These are phyloP conservation scores for Leccinum disarticulatum DNA, from an alignment of 768 basidiomycete genomes.

Conservation along the genomic window DNA sequence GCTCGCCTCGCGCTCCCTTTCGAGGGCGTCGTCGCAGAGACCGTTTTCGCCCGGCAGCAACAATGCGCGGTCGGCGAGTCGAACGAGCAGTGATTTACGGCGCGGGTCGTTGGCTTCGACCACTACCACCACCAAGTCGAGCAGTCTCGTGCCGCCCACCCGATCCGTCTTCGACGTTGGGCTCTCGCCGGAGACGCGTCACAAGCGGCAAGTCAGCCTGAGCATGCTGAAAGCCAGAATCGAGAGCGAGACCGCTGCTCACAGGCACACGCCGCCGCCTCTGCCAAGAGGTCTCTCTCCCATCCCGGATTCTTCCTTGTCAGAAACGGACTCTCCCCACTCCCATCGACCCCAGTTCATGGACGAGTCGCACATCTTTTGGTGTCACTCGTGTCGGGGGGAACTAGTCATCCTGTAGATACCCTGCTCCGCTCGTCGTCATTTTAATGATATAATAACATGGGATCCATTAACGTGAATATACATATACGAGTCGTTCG, in stretches of 20 bases:
- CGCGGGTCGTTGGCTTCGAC: constrained; percentile 36
- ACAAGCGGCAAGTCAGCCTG: constrained; percentile 81
- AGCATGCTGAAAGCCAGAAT: constrained; percentile 91
- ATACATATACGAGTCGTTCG: constrained; percentile 13
- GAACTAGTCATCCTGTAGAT: constrained; percentile 70
- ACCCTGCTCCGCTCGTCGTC: not conserved
- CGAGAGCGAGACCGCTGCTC: constrained; percentile 65
- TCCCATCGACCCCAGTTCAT: constrained; percentile 66
- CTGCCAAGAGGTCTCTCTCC: constrained; percentile 51
- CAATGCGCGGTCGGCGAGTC: constrained; percentile 43
- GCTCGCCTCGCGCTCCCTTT: constrained; percentile 46
- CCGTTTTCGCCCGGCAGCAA: constrained; percentile 43
- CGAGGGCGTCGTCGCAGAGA: constrained; percentile 41
- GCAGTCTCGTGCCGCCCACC: constrained; percentile 38
- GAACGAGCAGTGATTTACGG: constrained; percentile 39
- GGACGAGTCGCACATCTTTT: constrained; percentile 88
- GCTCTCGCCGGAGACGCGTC: constrained; percentile 71
- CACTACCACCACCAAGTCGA: constrained; percentile 16
- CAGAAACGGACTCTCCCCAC: constrained; percentile 18
- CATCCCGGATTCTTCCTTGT: constrained; percentile 35
- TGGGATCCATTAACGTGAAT: constrained; percentile 21
- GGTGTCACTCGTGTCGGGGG: constrained; percentile 81
- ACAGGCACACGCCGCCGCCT: constrained; percentile 50
- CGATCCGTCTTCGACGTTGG: constrained; percentile 67
- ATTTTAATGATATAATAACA: constrained; percentile 11